A percentile compares a stretch with the other conserved stretches of the same genome.
phyloP scores from a whole-genome alignment of 208 protist genomes.

The Trypanosoma boissoni region DNA sequence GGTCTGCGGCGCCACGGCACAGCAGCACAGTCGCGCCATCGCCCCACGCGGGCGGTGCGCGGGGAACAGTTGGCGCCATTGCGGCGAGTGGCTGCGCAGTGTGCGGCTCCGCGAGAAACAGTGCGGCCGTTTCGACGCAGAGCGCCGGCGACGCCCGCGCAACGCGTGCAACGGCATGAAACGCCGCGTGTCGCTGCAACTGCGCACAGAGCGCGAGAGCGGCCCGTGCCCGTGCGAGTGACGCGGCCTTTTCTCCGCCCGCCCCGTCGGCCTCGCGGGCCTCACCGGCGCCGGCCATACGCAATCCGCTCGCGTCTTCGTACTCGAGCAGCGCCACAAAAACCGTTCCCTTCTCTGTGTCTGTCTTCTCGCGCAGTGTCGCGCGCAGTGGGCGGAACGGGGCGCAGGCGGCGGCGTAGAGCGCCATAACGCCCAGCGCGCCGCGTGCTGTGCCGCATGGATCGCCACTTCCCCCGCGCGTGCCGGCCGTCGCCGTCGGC shows the following conservation, averaged over 20 bases:
- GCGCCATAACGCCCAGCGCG: constrained; percentile 40
- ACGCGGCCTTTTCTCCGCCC: too few relatives aligned
- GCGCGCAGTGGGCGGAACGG: constrained; percentile 35
- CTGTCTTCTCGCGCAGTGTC: constrained; percentile 13
- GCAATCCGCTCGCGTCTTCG: constrained; percentile 29
- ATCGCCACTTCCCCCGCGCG: constrained; percentile 11
- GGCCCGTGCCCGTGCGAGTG: constrained; percentile 19
- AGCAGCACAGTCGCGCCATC: not conserved
- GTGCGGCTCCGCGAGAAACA: not conserved
- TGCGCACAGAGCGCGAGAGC: constrained; percentile 30
- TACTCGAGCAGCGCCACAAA: constrained; percentile 19
- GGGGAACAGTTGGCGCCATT: not conserved
- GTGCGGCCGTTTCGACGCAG: too few relatives aligned
- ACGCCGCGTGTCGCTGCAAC: constrained; percentile 28
- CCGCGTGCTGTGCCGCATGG: constrained; percentile 32
- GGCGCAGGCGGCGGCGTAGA: constrained; percentile 40
- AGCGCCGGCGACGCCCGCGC: too few relatives aligned
- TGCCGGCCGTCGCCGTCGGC: too few relatives aligned
- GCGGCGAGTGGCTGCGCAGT: not conserved
- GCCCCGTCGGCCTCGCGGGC: constrained; percentile 6
- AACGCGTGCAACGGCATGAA: constrained; percentile 30
- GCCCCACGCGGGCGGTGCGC: not conserved
- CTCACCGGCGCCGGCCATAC: constrained; percentile 28
- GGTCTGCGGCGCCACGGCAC: not conserved
- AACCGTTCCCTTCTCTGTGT: not conserved